phyloP scores from a whole-genome alignment of 768 basidiomycete genomes.

The Trametes maxima region DNA sequence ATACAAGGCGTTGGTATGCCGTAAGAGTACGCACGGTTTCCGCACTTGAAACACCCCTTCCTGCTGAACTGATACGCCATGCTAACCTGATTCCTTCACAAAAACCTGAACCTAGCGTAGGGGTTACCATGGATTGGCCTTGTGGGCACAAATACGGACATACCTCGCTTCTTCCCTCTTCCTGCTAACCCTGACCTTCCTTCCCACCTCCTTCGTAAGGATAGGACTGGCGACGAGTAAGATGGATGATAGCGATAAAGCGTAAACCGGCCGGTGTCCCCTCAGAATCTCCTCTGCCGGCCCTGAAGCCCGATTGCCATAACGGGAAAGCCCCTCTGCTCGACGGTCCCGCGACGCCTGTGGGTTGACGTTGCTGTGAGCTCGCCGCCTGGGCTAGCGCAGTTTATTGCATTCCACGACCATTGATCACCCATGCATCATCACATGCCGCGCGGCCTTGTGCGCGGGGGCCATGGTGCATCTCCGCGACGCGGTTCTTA shows the following conservation, averaged over 20 bases:
- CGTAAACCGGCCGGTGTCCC: background rate
- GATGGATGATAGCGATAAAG: slow-evolving; percentile 33
- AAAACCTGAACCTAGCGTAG: slow-evolving; percentile 28
- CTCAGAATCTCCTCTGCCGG: slow-evolving; percentile 18
- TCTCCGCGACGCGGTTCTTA: background rate
- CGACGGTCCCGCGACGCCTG: too few relatives aligned
- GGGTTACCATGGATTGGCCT: background rate
- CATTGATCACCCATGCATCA: background rate
- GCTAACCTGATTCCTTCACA: slow-evolving; percentile 44
- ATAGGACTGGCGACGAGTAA: slow-evolving; percentile 51
- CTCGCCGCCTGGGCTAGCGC: too few relatives aligned
- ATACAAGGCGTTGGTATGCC: slow-evolving; percentile 9
- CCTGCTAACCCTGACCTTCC: slow-evolving; percentile 64
- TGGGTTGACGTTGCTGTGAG: too few relatives aligned
- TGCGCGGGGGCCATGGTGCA: background rate
- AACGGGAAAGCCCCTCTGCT: background rate
- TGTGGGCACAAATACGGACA: slow-evolving; percentile 20
- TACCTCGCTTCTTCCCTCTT: slow-evolving; percentile 76
- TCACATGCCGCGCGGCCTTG: background rate
- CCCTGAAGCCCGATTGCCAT: slow-evolving; percentile 10
- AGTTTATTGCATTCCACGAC: too few relatives aligned
- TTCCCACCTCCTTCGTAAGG: slow-evolving; percentile 57
- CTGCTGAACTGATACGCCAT: slow-evolving; percentile 85
- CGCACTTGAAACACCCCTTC: slow-evolving; percentile 94
- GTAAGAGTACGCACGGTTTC: slow-evolving; percentile 66